Evolutionary conservation across 768 basidiomycete genomes (phyloP), one percentile per base, ranked within the genome.

Genomic region (Collybia sordida): DNA sequence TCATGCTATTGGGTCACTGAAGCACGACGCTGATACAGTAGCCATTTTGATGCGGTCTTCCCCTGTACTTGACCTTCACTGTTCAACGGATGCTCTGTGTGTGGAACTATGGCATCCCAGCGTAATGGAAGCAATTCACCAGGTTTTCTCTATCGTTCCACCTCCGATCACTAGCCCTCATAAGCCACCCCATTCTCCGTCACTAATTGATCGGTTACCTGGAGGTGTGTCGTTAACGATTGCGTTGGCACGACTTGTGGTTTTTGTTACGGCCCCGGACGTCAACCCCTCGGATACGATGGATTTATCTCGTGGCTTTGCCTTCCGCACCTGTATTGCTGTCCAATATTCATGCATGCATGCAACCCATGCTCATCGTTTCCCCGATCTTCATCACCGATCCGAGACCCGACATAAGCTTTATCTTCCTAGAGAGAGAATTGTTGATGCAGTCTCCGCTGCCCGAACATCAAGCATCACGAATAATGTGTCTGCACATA

Each of bases 231-330:
- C 76, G 5, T 57, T 77, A 19, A 79, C 83, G 23, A 18, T 86
- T 27, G 77, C 88, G 0, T 54, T 94, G 38, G 79, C 75, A 1
- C 79, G 80, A 28, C 69, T 88, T 40, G 81, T 85, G 22, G 59
- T 89, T 8, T 83, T 90, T 49, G 62, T 93, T 44, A 88, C 90
- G 6, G 81, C 86, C n/a, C 79, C 79, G 28, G 94, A 96, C 63
- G 75, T 93, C 47, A 91, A 91, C 53, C 90, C 90, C 0, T 67
- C 74, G 0, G 87, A 87, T 47, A 77, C 78, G 34, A 65, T 80
- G 47, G 81, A 81, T 39, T 71, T 90, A 11, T 85, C 82, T 3
- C 80, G 90, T 23, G 92, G 92, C 3, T 64, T 90, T 48, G 82
- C 84, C 2, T 59, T 84, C 23, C 78, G 78, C 19, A 81, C 78